Evolutionary conservation across 225 moss, liverwort and hornwort genomes (phyloP), one percentile per base, ranked within the genome.

Genomic region (Neckera pumila): DNA sequence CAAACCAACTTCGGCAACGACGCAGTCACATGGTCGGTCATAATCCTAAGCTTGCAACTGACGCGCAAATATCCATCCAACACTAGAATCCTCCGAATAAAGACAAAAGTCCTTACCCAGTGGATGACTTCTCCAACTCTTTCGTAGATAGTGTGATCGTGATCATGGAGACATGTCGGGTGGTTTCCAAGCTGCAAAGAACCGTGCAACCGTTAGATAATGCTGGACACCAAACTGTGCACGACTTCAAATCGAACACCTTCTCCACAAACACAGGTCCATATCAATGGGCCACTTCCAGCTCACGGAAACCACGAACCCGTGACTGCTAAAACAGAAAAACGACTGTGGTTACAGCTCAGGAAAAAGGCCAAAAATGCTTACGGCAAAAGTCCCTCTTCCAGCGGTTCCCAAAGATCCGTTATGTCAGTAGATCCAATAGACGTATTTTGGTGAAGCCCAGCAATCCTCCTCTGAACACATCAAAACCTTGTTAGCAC

Each of bases 351-450:
- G 53, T 47, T 8, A 85, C 4, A 73, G 33, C 65, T 60, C 76
- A 76, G 7, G 8, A n/a, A 31, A 64, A 73, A 9, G 42, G n/a
- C 43, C 69, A 59, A 25, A 13, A n/a, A 70, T 57, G 80, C 95
- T 97, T 93, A 99, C 98, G 98, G 97, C 65, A 98, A 86, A 73
- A 98, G 97, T 63, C 98, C 98, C 89, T 98, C 98, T 94, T 98
- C 98, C 58, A 98, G 94, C 75, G 98, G 98, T 89, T 98, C 96
- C 98, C 98, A 98, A 0, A 98, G 95, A 80, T 98, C 96, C 77
- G 96, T 98, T 80, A 98, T 98, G 89, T 98, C 98, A 87, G 98
- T 98, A 80, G 98, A 98, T 92, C 98, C 98, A 92, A 98, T 98
- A 82, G 98, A 90, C 84, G 98, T 98, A 91, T 98, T 98, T 91